phyloP scores from a whole-genome alignment of 768 basidiomycete genomes.

The Tricholoma hemisulphureum region DNA sequence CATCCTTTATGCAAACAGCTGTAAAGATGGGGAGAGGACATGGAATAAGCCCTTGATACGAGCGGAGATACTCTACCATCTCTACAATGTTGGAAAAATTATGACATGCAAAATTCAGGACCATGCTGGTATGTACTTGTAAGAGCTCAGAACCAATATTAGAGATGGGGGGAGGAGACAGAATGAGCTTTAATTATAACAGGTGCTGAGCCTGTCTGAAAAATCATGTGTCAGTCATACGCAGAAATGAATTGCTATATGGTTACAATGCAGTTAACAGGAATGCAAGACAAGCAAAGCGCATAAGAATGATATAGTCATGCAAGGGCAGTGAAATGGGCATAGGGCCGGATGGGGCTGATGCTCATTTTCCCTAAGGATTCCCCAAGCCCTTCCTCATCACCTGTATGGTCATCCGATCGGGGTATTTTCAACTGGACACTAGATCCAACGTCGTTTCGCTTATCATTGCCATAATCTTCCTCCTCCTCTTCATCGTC shows the following conservation, averaged over 20 bases:
- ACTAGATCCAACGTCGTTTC: constrained; percentile 12
- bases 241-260: not conserved
- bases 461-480: constrained; percentile 48
- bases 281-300: not conserved
- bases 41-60: no score
- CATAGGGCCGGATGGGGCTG: constrained; percentile 49
- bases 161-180: no score
- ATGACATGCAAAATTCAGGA: no score
- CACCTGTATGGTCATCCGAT: constrained; percentile 22
- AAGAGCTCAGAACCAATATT: no score
- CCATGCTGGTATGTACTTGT: no score
- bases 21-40: no score
- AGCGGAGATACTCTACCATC: no score
- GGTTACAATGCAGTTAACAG: not conserved
- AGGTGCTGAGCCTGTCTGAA: no score
- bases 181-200: no score
- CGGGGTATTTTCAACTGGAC: constrained; percentile 16
- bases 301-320: constrained; percentile 12
- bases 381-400: constrained; percentile 56
- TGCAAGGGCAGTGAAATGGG: constrained; percentile 16
- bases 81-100: no score
- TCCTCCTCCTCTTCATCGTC: constrained; percentile 66
- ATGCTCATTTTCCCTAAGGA: constrained; percentile 85
- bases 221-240: no score
- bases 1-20: no score